These are phyloP conservation scores for Perkinsus olseni DNA, from an alignment of 169 alveolate genomes.

Conservation along the genomic window DNA sequence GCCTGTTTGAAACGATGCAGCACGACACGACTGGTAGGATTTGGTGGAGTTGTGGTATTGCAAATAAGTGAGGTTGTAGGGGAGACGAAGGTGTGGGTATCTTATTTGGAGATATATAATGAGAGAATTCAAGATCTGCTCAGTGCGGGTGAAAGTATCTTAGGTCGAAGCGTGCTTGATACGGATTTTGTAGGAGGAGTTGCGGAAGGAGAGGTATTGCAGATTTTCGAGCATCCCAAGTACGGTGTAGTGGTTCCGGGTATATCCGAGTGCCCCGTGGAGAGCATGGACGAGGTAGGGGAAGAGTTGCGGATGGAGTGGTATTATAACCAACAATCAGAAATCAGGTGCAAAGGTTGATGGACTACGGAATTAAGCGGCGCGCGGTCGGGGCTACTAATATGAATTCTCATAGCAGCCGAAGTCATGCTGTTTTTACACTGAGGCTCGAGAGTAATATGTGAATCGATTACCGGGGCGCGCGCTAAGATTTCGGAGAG, in stretches of 20 bases:
- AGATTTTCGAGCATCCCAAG: neutral
- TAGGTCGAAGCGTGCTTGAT: no score
- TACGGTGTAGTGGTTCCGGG: slow-evolving; percentile 6
- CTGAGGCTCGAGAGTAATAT: neutral
- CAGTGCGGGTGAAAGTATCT: neutral
- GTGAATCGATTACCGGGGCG: neutral
- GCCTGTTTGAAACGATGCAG: neutral
- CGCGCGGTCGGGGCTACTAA: neutral
- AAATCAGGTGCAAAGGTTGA: neutral
- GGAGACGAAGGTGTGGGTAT: neutral
- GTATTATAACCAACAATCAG: neutral
- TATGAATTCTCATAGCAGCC: neutral
- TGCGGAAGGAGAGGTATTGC: neutral
- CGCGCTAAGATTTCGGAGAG: neutral
- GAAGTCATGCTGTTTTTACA: neutral
- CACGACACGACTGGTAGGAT: neutral
- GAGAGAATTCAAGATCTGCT: slow-evolving; percentile 3
- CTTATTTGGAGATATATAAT: slow-evolving; percentile 4
- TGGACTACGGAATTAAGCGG: neutral
- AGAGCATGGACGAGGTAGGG: neutral
- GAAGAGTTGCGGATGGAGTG: neutral
- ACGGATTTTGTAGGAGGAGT: no score
- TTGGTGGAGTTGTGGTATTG: neutral
- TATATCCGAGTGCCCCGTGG: neutral
- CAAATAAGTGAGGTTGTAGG: neutral